phyloP scores from a whole-genome alignment of 2,329 filamentous ascomycete species.

The Trichoderma gracile region DNA sequence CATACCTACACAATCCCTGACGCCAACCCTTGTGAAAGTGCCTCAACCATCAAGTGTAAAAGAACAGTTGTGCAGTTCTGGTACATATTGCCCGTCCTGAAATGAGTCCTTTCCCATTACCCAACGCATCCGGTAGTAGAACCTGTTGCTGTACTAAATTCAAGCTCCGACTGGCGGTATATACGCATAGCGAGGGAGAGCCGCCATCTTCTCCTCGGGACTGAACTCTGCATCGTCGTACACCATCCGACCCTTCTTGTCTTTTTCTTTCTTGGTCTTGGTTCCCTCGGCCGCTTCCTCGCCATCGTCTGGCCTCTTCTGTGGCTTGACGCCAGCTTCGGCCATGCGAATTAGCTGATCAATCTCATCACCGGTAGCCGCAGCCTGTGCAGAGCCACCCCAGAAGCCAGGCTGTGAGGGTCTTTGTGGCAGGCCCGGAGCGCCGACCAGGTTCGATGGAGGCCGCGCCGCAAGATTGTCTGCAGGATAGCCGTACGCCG shows the following conservation, averaged over 20 bases:
- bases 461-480: slow-evolving; percentile 51
- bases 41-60: slow-evolving; percentile 14
- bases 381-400: slow-evolving; percentile 31
- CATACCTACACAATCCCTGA: slow-evolving; percentile 22
- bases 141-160: neutral
- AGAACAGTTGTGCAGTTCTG: neutral
- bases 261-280: slow-evolving; percentile 67
- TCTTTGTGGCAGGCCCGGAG: slow-evolving; percentile 48
- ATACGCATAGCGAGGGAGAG: slow-evolving; percentile 73
- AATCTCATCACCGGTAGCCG: slow-evolving; percentile 57
- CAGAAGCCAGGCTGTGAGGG: slow-evolving; percentile 42
- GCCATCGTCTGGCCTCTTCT: slow-evolving; percentile 40
- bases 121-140: neutral
- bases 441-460: slow-evolving; percentile 41
- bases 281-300: slow-evolving; percentile 55
- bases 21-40: slow-evolving; percentile 25
- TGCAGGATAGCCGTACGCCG: slow-evolving; percentile 40
- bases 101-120: neutral
- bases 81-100: neutral
- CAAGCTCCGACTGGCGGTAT: slow-evolving; percentile 33
- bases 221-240: slow-evolving; percentile 79
- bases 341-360: slow-evolving; percentile 66
- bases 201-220: slow-evolving; percentile 87
- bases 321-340: slow-evolving; percentile 59
- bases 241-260: slow-evolving; percentile 70